These are phyloP conservation scores for Verbascum thapsus DNA, from an alignment of 257 asterid species.

Conservation along the genomic window DNA sequence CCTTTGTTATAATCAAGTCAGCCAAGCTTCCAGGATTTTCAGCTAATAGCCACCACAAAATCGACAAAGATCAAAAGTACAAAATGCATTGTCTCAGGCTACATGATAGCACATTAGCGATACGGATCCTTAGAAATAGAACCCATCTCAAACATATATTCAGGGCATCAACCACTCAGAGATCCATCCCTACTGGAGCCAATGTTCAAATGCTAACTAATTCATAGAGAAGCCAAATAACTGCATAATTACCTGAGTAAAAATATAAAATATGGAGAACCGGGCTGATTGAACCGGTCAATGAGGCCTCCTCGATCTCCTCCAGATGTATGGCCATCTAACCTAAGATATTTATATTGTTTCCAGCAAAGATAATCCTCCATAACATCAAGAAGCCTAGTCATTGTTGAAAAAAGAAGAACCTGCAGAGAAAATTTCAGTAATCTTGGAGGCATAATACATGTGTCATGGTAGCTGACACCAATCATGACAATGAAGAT, in stretches of 20 bases:
- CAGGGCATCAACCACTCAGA: neutral
- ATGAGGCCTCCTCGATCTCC: slow-evolving; percentile 97
- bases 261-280: slow-evolving; percentile 91
- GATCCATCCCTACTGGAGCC: slow-evolving; percentile 20
- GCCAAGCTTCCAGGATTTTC: slow-evolving; percentile 16
- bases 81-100: neutral
- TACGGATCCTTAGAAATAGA: slow-evolving; percentile 7
- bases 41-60: slow-evolving; percentile 16
- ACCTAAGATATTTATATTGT: slow-evolving; percentile 85
- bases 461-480: slow-evolving; percentile 17
- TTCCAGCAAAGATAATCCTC: slow-evolving; percentile 99
- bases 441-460: slow-evolving; percentile 10
- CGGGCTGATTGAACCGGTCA: slow-evolving; percentile 77
- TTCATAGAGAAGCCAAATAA: slow-evolving; percentile 7
- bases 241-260: slow-evolving; percentile 78
- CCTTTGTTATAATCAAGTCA: slow-evolving; percentile 5
- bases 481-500: slow-evolving; percentile 22
- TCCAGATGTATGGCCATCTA: slow-evolving; percentile 99
- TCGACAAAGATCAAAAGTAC: neutral
- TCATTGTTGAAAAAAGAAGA: slow-evolving; percentile 98
- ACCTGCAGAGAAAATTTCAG: slow-evolving; percentile 53
- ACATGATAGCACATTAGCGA: neutral
- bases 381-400: slow-evolving; percentile 97
- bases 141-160: slow-evolving; percentile 12
- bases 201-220: slow-evolving; percentile 27